Evolutionary conservation across 495 filamentous ascomycete species (phyloP).

Genomic region (Daldinia loculata): DNA sequence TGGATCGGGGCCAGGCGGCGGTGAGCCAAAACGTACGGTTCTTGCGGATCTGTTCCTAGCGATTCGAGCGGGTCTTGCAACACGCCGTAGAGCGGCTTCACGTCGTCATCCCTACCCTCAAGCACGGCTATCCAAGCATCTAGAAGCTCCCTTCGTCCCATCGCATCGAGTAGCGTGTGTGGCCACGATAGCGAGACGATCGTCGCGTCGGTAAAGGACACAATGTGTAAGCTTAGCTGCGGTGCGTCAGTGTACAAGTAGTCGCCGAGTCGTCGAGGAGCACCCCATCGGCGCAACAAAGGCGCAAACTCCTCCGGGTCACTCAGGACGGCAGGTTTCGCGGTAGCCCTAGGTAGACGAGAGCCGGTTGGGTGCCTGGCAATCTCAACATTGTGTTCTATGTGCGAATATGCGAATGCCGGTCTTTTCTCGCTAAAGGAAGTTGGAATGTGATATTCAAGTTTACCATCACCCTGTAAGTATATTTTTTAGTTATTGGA

Average conservation of each 20-base stretch:
- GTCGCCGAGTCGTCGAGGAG: constrained; percentile 50
- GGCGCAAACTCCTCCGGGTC: constrained; percentile 44
- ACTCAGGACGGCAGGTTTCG: constrained; percentile 45
- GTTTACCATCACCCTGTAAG: constrained; percentile 43
- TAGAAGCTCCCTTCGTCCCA: constrained; percentile 51
- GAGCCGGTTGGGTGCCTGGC: constrained; percentile 47
- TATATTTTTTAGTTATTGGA: not conserved
- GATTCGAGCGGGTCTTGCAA: constrained; percentile 46
- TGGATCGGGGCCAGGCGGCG: constrained; percentile 38
- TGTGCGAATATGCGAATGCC: constrained; percentile 51
- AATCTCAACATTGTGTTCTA: constrained; percentile 42
- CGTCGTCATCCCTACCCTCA: constrained; percentile 49
- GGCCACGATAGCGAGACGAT: constrained; percentile 56
- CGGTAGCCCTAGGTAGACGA: constrained; percentile 41
- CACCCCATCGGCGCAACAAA: constrained; percentile 26
- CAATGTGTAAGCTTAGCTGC: constrained; percentile 57
- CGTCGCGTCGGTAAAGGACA: constrained; percentile 59
- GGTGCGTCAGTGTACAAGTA: constrained; percentile 54
- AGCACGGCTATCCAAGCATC: constrained; percentile 51
- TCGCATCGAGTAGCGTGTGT: constrained; percentile 60
- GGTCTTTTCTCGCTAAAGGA: constrained; percentile 52
- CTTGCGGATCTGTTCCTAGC: constrained; percentile 16
- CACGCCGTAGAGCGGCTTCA: constrained; percentile 48
- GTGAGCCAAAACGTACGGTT: constrained; percentile 36
- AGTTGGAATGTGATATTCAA: constrained; percentile 58